Base-by-base conservation (phyloP, 1,284 basidiomycete genomes). In the Boletellus sp. region DNA sequence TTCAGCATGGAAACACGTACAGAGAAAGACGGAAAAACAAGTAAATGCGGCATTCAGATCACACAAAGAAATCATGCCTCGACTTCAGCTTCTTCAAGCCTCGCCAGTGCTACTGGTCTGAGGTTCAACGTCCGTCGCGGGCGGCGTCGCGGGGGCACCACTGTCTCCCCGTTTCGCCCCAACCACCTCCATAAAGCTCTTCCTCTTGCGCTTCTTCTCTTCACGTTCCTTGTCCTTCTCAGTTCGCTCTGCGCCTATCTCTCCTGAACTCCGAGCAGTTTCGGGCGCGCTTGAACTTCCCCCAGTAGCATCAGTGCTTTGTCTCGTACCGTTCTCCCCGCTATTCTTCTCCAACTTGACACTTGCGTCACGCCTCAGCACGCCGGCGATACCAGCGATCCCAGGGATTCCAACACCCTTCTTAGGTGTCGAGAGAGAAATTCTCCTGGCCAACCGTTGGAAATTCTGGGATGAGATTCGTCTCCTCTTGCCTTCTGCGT, bases 381-480 rank as follows among this genome's bases (percentile, higher is more conserved):
- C 68, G 33, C 60, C 62, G 3, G 65, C 65, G 5, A 66, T 65
- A 8, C 58, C 60, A 35, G 67, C 65, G 5, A 65, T 64, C 38
- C 61, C 76, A 43, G 82, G 79, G 53, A 84, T 77, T 21, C 76
- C 66, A 21, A 74, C 81, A 32, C 82, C 80, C 59, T 80, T 76
- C 40, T 83, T 78, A 41, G 79, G 76, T 2, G 81, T 78, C 0
- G 80, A 81, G 36, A 89, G 67, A 13, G 88, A 89, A 51, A 91
- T 83, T 55, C 82, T 76, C 50, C 86, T 74, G 18, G 88, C 88
- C 40, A 91, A 66, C 28, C 86, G 79, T 67, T 90, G 87, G 74
- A 91, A 87, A 62, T 91, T 91, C 67, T 91, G 88, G 22, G 87
- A 86, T 12, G 86, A 84, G 51, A 87, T 89, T 24, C 87, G 79